These are phyloP conservation scores for Aspergillus pseudoviridinutans DNA, from an alignment of 2,329 filamentous ascomycete species.

Conservation along the genomic window DNA sequence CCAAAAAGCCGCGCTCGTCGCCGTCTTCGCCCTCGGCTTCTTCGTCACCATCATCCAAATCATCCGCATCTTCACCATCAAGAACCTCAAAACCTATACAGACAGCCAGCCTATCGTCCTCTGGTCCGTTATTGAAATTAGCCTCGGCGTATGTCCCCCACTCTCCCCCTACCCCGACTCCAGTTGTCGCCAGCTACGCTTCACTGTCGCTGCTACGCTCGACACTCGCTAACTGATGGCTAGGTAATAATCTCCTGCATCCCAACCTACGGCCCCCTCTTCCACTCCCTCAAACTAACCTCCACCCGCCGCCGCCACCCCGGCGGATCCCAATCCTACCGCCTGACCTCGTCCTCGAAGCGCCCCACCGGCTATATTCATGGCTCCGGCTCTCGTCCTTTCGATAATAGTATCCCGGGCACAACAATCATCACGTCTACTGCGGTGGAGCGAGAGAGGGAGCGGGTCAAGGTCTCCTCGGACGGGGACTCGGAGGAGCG, in stretches of 20 bases:
- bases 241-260: constrained; percentile 40
- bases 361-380: not conserved
- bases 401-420: not conserved
- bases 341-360: not conserved
- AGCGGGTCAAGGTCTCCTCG: not conserved
- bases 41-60: constrained; percentile 52
- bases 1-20: constrained; percentile 35
- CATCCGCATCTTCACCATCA: constrained; percentile 50
- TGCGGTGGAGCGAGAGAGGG: not conserved
- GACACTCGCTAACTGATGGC: not conserved
- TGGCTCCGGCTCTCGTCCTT: not conserved
- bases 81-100: constrained; percentile 42
- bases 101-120: constrained; percentile 43
- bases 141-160: constrained; percentile 37
- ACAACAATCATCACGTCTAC: constrained; percentile 5
- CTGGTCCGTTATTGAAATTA: constrained; percentile 47
- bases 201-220: too few relatives aligned
- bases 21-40: constrained; percentile 47
- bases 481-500: constrained; percentile 6
- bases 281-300: constrained; percentile 22
- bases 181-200: too few relatives aligned
- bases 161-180: too few relatives aligned
- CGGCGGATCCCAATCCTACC: not conserved
- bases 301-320: constrained; percentile 12
- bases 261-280: constrained; percentile 43